phyloP scores from a whole-genome alignment of 169 alveolate species.

The Plasmodium blacklocki region DNA sequence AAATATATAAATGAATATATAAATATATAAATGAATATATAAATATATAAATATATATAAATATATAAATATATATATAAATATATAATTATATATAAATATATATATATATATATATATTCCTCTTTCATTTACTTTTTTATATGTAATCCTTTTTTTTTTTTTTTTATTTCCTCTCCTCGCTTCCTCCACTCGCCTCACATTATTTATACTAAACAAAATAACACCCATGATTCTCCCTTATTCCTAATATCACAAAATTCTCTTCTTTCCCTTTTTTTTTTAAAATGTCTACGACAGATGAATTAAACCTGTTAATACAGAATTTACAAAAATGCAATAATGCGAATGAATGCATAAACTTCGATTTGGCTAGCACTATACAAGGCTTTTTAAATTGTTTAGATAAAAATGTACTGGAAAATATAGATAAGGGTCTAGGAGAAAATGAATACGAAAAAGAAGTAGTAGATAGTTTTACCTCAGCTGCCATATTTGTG shows the following conservation, averaged over 20 bases:
- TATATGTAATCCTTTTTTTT: background rate
- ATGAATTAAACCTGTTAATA: slow-evolving; percentile 24
- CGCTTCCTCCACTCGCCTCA: slow-evolving; percentile 11
- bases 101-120: background rate
- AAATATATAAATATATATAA: background rate
- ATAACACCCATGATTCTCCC: no score
- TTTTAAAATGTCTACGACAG: slow-evolving; percentile 28
- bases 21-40: no score
- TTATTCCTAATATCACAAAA: background rate
- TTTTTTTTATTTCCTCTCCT: background rate
- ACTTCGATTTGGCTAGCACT: slow-evolving; percentile 59
- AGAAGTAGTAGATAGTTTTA: slow-evolving; percentile 43
- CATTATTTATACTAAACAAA: no score
- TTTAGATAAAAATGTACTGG: slow-evolving; percentile 43
- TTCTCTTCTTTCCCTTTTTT: background rate
- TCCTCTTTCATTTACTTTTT: background rate
- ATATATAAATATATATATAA: background rate
- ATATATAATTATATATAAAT: background rate
- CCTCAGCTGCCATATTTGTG: slow-evolving; percentile 70
- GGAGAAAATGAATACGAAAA: slow-evolving; percentile 27
- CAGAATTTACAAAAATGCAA: slow-evolving; percentile 70
- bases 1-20: background rate
- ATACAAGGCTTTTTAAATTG: slow-evolving; percentile 49
- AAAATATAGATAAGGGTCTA: slow-evolving; percentile 28
- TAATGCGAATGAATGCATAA: slow-evolving; percentile 60